A percentile compares a stretch with the other conserved stretches of the same genome.
phyloP scores from a whole-genome alignment of 208 protist genomes.

The Acanthamoeba lenticulata region DNA sequence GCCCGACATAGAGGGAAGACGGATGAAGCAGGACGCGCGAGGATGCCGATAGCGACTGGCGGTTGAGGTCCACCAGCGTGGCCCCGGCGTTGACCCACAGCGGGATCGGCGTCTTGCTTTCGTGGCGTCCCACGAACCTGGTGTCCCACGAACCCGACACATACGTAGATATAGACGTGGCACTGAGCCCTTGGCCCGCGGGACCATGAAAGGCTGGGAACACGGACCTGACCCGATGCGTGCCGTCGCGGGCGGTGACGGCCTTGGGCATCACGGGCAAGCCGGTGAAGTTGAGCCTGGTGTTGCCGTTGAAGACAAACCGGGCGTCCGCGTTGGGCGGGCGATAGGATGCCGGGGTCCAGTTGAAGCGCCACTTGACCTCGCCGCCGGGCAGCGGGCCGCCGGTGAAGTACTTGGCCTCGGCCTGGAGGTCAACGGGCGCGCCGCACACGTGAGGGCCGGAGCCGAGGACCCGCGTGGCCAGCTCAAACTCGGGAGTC shows the following conservation, averaged over 20 bases:
- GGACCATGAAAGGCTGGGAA: too few species aligned
- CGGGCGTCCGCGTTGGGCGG: not conserved
- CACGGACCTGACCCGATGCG: not conserved
- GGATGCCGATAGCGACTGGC: not conserved
- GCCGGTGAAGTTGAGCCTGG: too few species aligned
- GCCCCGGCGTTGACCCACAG: not conserved
- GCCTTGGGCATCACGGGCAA: not conserved
- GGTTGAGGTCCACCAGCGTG: not conserved
- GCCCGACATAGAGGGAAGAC: conserved; percentile 12
- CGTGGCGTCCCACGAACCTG: not conserved
- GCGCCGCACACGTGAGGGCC: not conserved
- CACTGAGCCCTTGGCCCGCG: too few species aligned
- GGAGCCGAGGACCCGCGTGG: not conserved
- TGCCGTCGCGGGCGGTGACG: not conserved
- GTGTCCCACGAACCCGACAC: not conserved
- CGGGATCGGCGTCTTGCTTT: not conserved
- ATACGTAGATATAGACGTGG: too few species aligned
- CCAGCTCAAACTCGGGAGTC: not conserved
- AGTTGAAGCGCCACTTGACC: not conserved
- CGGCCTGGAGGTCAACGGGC: not conserved
- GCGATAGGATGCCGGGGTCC: not conserved
- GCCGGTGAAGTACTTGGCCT: conserved; percentile 56
- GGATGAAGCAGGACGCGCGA: not conserved
- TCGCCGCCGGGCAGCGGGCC: not conserved
- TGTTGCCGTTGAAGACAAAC: not conserved